phyloP scores from a whole-genome alignment of 2,329 filamentous ascomycete species.

The Paradendryphiella salina region DNA sequence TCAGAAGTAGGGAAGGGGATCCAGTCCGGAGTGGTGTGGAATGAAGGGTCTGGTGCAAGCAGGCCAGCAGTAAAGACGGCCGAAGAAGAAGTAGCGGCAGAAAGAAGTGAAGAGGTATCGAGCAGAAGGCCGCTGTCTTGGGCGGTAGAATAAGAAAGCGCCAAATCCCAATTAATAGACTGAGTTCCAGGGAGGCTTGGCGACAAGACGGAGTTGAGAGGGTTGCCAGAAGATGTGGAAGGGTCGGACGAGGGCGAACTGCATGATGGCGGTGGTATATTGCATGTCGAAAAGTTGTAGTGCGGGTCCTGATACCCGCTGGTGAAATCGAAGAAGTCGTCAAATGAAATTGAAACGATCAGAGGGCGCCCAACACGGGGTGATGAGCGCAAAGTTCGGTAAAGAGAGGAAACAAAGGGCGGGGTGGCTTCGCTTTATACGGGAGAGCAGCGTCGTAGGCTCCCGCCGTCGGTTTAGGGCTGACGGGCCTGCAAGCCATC shows the following conservation, averaged over 20 bases:
- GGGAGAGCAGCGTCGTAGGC: constrained; percentile 4
- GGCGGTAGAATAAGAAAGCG: constrained; percentile 32
- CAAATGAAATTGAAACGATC: constrained; percentile 43
- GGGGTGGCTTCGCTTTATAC: constrained; percentile 28
- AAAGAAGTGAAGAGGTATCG: constrained; percentile 25
- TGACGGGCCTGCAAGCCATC: neutral
- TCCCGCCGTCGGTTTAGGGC: neutral
- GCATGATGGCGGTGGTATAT: constrained; percentile 27
- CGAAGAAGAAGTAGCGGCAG: constrained; percentile 30
- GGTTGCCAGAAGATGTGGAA: constrained; percentile 34
- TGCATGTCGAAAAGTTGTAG: constrained; percentile 41
- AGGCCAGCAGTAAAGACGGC: constrained; percentile 23
- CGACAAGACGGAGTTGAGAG: constrained; percentile 22
- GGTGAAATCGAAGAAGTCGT: constrained; percentile 43
- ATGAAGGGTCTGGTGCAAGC: constrained; percentile 23
- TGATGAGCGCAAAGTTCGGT: constrained; percentile 40
- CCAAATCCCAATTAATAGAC: constrained; percentile 36
- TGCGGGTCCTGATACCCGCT: constrained; percentile 44
- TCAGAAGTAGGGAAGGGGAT: constrained; percentile 26
- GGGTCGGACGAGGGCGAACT: constrained; percentile 26
- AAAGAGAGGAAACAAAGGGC: constrained; percentile 24
- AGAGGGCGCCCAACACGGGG: constrained; percentile 43
- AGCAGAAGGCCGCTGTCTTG: constrained; percentile 25
- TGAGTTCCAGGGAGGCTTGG: constrained; percentile 32
- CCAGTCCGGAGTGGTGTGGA: constrained; percentile 33